phyloP scores from a whole-genome alignment of 495 filamentous ascomycete genomes.

The Daldinia grandis region DNA sequence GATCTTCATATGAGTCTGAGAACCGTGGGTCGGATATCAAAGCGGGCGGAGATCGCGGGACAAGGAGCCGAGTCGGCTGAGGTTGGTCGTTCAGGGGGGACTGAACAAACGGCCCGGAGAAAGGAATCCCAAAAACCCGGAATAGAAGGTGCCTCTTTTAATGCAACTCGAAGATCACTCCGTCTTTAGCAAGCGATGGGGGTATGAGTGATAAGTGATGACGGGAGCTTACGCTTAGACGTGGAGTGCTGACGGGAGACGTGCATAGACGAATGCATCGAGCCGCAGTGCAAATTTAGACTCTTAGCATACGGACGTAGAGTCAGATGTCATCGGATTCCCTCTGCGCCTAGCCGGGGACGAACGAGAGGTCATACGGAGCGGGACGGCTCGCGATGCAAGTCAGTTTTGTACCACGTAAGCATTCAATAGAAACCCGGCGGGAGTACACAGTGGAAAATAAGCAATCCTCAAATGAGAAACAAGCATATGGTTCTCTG shows the following conservation, averaged over 20 bases:
- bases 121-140: conserved; percentile 18
- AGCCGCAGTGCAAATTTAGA: conserved; percentile 32
- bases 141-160: conserved; percentile 12
- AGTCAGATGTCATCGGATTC: conserved; percentile 9
- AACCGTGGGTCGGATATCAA: conserved; percentile 33
- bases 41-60: conserved; percentile 40
- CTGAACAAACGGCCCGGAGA: conserved; percentile 28
- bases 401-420: conserved; percentile 14
- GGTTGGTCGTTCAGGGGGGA: conserved; percentile 26
- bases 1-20: conserved; percentile 29
- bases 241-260: conserved; percentile 12
- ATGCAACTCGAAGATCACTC: conserved; percentile 10
- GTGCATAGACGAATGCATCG: conserved; percentile 38
- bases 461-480: conserved; percentile 9
- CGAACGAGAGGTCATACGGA: conserved; percentile 13
- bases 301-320: conserved; percentile 32
- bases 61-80: conserved; percentile 38
- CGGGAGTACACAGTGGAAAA: conserved; percentile 11
- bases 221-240: neutral
- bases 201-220: neutral
- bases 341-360: conserved; percentile 32
- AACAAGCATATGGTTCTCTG: conserved; percentile 11
- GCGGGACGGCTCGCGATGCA: conserved; percentile 37
- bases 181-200: conserved; percentile 6
- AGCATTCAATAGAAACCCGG: conserved; percentile 2